phyloP scores from a whole-genome alignment of 1,139 yeast genomes.

The Scheffersomyces titani region DNA sequence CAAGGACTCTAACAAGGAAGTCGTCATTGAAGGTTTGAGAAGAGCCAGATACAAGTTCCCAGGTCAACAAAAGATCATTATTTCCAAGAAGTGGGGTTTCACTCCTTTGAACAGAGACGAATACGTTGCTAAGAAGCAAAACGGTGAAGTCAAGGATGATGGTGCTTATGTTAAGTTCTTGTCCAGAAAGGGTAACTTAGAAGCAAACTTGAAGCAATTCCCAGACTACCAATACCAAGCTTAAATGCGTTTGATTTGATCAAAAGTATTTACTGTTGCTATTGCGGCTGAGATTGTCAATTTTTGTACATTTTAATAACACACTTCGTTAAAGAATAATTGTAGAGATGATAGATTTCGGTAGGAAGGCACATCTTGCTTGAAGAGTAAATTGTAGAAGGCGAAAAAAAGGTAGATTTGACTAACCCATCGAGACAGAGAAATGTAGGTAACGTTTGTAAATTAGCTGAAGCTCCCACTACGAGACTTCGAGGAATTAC shows the following conservation, averaged over 20 bases:
- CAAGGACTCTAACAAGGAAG: constrained; percentile 96
- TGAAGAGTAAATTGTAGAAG: too few species aligned
- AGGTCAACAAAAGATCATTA: constrained; percentile 99
- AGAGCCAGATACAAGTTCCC: constrained; percentile 99
- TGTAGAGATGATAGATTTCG: not conserved
- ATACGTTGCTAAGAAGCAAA: constrained; percentile 89
- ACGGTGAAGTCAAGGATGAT: constrained; percentile 98
- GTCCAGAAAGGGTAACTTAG: constrained; percentile 94
- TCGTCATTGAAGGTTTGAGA: constrained; percentile 98
- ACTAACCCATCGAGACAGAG: too few species aligned
- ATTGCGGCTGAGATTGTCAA: not conserved
- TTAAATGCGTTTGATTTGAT: constrained; percentile 18
- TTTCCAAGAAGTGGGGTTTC: constrained; percentile 99
- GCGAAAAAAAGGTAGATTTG: too few species aligned
- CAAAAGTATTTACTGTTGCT: not conserved
- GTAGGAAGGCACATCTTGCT: not conserved
- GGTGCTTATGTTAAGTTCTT: constrained; percentile 99
- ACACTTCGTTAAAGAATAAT: not conserved
- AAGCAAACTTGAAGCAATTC: constrained; percentile 89
- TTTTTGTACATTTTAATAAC: constrained; percentile 6
- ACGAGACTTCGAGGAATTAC: too few species aligned
- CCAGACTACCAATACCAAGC: constrained; percentile 79
- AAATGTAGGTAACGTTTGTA: too few species aligned
- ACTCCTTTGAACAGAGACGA: constrained; percentile 98
- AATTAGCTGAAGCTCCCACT: too few species aligned